These are phyloP conservation scores for Rhodotorula sp. DNA, from an alignment of 1,284 basidiomycete genomes.

Conservation along the genomic window DNA sequence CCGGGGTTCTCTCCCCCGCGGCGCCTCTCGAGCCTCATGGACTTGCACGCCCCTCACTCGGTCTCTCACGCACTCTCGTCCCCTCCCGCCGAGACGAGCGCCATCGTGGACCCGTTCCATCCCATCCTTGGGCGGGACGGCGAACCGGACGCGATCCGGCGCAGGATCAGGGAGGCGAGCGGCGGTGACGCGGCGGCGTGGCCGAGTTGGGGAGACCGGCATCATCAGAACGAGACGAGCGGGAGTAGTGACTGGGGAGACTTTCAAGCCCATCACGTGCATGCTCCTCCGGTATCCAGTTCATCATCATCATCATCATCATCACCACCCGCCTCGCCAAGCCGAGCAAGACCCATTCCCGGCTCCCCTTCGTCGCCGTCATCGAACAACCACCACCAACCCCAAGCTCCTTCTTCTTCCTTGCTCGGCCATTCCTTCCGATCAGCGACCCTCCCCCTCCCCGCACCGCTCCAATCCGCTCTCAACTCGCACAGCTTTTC, in stretches of 20 bases:
- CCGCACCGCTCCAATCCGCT: neutral
- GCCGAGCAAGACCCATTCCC: neutral
- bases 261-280: neutral
- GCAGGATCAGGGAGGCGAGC: neutral
- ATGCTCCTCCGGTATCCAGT: neutral
- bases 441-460: neutral
- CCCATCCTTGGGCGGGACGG: neutral
- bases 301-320: neutral
- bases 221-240: neutral
- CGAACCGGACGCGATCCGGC: neutral
- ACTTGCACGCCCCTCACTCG: neutral
- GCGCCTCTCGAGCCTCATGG: constrained; percentile 36
- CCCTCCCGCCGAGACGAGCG: constrained; percentile 7
- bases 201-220: neutral
- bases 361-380: no score
- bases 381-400: neutral
- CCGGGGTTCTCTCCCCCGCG: constrained; percentile 28
- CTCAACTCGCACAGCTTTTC: neutral
- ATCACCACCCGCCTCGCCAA: neutral
- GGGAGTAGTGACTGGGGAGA: constrained; percentile 17
- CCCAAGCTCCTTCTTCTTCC: neutral
- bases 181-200: neutral
- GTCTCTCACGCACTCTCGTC: constrained; percentile 13
- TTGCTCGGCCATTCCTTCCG: neutral
- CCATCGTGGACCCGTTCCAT: constrained; percentile 25